Conservation (phyloP, 2,329 filamentous ascomycete genomes). For the Delphinella strobiligena region DNA sequence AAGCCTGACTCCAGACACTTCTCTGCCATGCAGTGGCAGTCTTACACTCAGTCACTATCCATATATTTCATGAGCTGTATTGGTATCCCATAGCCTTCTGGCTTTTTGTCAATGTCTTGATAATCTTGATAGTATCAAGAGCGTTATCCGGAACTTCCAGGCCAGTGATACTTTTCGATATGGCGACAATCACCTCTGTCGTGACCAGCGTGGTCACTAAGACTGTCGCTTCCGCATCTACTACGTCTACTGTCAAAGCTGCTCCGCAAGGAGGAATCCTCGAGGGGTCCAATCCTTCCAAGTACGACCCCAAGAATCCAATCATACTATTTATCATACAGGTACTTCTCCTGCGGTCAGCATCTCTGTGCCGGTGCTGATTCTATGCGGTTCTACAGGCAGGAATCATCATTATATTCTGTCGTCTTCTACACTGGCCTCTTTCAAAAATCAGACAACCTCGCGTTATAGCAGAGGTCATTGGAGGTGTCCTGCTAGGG, state of each 20-base stretch:
- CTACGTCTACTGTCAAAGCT: slow-evolving; percentile 22
- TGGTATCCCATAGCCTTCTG: no score
- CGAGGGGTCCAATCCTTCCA: slow-evolving; percentile 56
- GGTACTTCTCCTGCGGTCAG: no score
- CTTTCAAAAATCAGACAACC: slow-evolving; percentile 67
- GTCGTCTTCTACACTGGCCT: slow-evolving; percentile 62
- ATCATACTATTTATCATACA: slow-evolving; percentile 68
- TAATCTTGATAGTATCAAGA: no score
- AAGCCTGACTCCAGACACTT: no score
- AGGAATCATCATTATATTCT: slow-evolving; percentile 62
- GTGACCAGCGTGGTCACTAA: slow-evolving; percentile 14
- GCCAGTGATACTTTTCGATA: no score
- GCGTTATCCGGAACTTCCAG: no score
- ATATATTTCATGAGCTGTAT: no score
- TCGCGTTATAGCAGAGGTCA: slow-evolving; percentile 72
- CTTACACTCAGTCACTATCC: no score
- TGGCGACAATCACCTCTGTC: slow-evolving; percentile 12
- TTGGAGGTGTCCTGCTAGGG: slow-evolving; percentile 73
- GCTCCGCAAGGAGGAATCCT: slow-evolving; percentile 56
- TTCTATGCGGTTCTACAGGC: slow-evolving; percentile 44
- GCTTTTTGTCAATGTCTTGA: no score
- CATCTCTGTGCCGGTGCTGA: no score
- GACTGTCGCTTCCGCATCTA: slow-evolving; percentile 14
- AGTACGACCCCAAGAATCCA: slow-evolving; percentile 58
- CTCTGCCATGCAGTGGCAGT: no score